Percentiles rank a stretch among this genome's conserved stretches.
These are phyloP conservation scores for Solidago caesia DNA, from an alignment of 129 eudicot genomes.

Conservation along the genomic window DNA sequence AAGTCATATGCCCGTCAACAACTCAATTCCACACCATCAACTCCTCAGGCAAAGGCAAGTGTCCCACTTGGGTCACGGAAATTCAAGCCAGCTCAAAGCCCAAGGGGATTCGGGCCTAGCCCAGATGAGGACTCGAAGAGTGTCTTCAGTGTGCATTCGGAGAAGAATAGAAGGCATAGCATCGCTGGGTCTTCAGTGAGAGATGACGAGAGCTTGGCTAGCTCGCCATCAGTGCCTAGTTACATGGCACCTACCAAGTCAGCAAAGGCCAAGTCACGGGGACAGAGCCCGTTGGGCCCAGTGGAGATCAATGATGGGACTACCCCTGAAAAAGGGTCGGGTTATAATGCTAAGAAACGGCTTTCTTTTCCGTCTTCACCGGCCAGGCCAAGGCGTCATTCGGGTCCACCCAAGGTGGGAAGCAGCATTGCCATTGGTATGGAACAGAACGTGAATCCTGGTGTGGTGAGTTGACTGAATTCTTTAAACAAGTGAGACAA, in stretches of 20 bases:
- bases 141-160: constrained; percentile 67
- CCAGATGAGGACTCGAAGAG: constrained; percentile 71
- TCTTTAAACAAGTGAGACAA: constrained; percentile 25
- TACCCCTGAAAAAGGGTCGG: constrained; percentile 48
- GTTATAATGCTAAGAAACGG: constrained; percentile 39
- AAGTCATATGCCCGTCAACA: constrained; percentile 82
- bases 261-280: constrained; percentile 69
- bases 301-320: constrained; percentile 52
- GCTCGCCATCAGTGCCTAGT: constrained; percentile 79
- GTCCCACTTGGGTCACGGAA: constrained; percentile 37
- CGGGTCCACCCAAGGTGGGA: constrained; percentile 45
- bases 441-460: constrained; percentile 24
- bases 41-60: constrained; percentile 43
- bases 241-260: constrained; percentile 90
- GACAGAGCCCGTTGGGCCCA: constrained; percentile 54
- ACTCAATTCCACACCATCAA: constrained; percentile 62
- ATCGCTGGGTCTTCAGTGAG: constrained; percentile 76
- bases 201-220: constrained; percentile 85
- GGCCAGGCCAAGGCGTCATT: constrained; percentile 47
- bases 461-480: constrained; percentile 33
- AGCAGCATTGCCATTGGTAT: constrained; percentile 31
- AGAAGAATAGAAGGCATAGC: constrained; percentile 77
- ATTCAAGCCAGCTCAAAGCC: constrained; percentile 50
- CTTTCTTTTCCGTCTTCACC: constrained; percentile 44
- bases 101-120: constrained; percentile 46